Evolutionary conservation across 2,329 filamentous ascomycete species (phyloP).

Genomic region (Claviceps spartinae): DNA sequence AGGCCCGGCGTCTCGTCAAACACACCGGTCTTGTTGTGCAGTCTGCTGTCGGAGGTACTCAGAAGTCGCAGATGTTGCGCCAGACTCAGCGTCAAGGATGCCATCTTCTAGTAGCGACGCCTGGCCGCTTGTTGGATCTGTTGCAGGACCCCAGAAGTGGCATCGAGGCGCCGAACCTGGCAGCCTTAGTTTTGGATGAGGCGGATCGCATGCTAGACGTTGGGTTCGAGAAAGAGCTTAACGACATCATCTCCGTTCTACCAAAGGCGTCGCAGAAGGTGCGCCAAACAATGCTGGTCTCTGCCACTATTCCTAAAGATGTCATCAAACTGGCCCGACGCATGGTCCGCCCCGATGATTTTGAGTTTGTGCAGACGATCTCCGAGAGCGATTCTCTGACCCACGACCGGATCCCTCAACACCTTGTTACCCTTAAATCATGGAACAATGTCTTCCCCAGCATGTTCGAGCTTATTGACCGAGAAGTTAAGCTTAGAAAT

Average conservation of each 20-base stretch:
- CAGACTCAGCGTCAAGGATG: slow-evolving; percentile 63
- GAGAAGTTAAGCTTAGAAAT: slow-evolving; percentile 32
- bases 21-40: slow-evolving; percentile 54
- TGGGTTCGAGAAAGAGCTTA: slow-evolving; percentile 58
- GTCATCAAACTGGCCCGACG: slow-evolving; percentile 67
- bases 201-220: slow-evolving; percentile 98
- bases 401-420: slow-evolving; percentile 73
- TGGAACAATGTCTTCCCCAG: slow-evolving; percentile 67
- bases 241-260: slow-evolving; percentile 45
- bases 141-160: slow-evolving; percentile 50
- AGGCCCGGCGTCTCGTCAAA: slow-evolving; percentile 55
- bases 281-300: slow-evolving; percentile 89
- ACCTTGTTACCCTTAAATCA: slow-evolving; percentile 50
- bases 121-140: slow-evolving; percentile 75
- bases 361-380: slow-evolving; percentile 87
- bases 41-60: slow-evolving; percentile 83
- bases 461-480: slow-evolving; percentile 60
- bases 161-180: slow-evolving; percentile 65
- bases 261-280: slow-evolving; percentile 49
- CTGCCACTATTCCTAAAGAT: slow-evolving; percentile 75
- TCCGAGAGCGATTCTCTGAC: slow-evolving; percentile 68
- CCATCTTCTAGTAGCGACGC: slow-evolving; percentile 81
- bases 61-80: slow-evolving; percentile 54
- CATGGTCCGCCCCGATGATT: slow-evolving; percentile 65
- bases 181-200: slow-evolving; percentile 89